Conservation (phyloP, 306 rosid genomes). For the Glycine tomentella region DNA sequence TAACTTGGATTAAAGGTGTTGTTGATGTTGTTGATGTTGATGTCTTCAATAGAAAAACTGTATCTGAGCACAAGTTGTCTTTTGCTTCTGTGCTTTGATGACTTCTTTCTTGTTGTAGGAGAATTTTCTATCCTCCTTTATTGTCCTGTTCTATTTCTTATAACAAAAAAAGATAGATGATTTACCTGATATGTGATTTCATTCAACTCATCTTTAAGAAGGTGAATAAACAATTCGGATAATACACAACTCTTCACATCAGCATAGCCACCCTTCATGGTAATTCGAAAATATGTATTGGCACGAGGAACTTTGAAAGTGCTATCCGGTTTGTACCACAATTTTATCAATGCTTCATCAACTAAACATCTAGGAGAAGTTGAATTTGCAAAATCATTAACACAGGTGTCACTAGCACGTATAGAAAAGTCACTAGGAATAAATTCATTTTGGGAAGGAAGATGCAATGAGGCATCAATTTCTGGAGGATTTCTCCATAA, state of each 20-base stretch:
- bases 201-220: constrained; percentile 89
- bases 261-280: constrained; percentile 85
- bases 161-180: constrained; percentile 43
- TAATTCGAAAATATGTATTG: constrained; percentile 84
- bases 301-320: constrained; percentile 93
- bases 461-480: constrained; percentile 76
- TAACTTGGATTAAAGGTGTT: too few relatives aligned
- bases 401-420: constrained; percentile 51
- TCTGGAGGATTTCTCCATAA: constrained; percentile 86
- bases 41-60: constrained; percentile 28
- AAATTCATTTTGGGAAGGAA: constrained; percentile 89
- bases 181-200: constrained; percentile 89
- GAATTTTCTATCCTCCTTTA: background rate
- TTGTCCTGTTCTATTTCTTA: background rate
- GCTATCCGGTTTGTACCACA: constrained; percentile 89
- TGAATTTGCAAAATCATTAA: constrained; percentile 51
- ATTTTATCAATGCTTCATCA: constrained; percentile 85
- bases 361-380: constrained; percentile 77
- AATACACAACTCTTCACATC: constrained; percentile 68
- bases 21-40: too few relatives aligned
- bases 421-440: constrained; percentile 91
- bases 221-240: constrained; percentile 79
- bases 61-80: background rate
- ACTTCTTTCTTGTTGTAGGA: background rate
- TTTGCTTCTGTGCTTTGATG: background rate